Evolutionary conservation across 805 yeast genomes (phyloP), one percentile per base, ranked within the genome.

Genomic region (Metschnikowia koreensis): DNA sequence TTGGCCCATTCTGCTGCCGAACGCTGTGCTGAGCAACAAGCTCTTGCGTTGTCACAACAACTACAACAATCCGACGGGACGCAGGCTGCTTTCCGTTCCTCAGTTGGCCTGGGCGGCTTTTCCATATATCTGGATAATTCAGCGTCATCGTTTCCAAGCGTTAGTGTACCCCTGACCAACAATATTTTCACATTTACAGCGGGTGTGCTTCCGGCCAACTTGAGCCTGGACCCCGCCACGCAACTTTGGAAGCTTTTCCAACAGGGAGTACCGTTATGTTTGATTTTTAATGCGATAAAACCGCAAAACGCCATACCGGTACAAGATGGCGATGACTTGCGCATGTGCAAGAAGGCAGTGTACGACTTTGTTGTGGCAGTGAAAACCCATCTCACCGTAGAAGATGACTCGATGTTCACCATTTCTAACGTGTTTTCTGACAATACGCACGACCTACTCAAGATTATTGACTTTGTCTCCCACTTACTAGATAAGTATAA

Each of bases 301-400:
- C 66, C 65, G 34, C 67, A 70, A 39, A 66, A 75, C 40, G 81
- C 84, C 49, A 73, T 87, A 42, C 78, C 86, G 1, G 79, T 84
- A 13, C 81, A 86, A 7, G 81, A 86, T 16, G 83, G 93, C 34
- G 93, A 87, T 63, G 97, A 93, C 65, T 65, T 89, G 55, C 85
- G 89, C 63, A 80, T 86, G 46, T 89, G 96, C 70, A 94, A 94
- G 64, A 86, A 87, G 71, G 85, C 90, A 26, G 90, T 94, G 27
- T 94, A 93, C 68, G 93, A 88, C 65, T 94, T 94, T 66, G 81
- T 93, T 46, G 79, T 86, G 54, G 96, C 96, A 10, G 93, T 96
- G 65, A 88, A 89, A 66, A 77, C 81, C 46, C 83, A 87, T 62
- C 76, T 92, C 54, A 80, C 82, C 42, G 80, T 89, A 55, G 83